Base-by-base conservation (phyloP, 306 rosid species). In the peach (Prunus persica) region DNA sequence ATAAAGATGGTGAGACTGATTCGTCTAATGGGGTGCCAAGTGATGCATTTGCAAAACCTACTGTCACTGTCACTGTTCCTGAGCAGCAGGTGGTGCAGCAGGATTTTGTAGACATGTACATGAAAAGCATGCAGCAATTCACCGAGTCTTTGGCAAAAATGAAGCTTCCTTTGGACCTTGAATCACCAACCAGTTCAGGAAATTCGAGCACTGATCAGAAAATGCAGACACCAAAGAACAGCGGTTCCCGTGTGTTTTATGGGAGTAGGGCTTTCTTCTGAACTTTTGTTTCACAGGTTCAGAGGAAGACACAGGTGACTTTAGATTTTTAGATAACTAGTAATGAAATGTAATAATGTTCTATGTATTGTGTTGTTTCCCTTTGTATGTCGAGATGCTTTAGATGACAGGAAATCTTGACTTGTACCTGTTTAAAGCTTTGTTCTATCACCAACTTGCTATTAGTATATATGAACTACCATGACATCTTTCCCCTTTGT, bases 91-190 rank as follows among this genome's bases (percentile, higher is more conserved):
- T 92, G 74, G 97, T 92, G 85, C 98, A 95, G 82, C 98, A 95
- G 88, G 98, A 95, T 13, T 81, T 95, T 66, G 98, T 95, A 60
- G 96, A 95, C 86, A 90, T 90, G 95, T 92, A 92, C 86, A 90
- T 92, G 97, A 95, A 95, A 83, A 92, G 98, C 84, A 92, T 95
- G 98, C 98, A 95, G 78, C 98, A 94, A 69, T 90, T 93, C 74
- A 94, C 97, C 0, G 98, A 94, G 87, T 95, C 97, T 66, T 75
- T 95, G 83, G 97, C 98, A 8, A 92, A 92, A 52, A 95, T 92
- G 98, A 95, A 95, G 84, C 97, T 95, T 65, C 98, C 98, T 55
- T 69, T 92, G 88, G 98, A 95, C 86, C 60, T 85, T 12, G 97
- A 92, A 60, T 84, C 72, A 45, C 88, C 93, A 25, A 80, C 91